Conservation (phyloP, 106 monocot species). For the Allium sativum region DNA sequence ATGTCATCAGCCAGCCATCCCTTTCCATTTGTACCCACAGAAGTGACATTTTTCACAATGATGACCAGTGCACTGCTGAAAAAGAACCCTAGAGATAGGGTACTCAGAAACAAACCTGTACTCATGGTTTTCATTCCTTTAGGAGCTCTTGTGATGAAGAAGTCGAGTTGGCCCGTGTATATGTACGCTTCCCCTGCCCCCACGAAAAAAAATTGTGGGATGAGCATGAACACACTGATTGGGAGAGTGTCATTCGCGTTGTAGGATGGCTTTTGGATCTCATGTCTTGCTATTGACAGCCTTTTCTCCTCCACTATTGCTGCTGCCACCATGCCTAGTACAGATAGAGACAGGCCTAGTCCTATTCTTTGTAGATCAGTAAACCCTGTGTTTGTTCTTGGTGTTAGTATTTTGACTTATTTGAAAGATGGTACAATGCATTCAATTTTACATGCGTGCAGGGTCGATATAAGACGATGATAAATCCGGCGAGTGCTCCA, state of each 20-base stretch:
- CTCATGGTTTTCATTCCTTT: slow-evolving; percentile 94
- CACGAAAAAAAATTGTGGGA: slow-evolving; percentile 82
- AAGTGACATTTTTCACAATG: slow-evolving; percentile 41
- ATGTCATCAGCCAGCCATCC: slow-evolving; percentile 69
- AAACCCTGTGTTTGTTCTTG: slow-evolving; percentile 20
- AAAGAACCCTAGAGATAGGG: slow-evolving; percentile 83
- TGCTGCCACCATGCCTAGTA: slow-evolving; percentile 43
- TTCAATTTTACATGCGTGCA: too few relatives aligned
- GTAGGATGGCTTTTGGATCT: too few relatives aligned
- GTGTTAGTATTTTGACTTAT: too few relatives aligned
- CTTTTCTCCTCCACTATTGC: slow-evolving; percentile 38
- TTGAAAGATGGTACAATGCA: too few relatives aligned
- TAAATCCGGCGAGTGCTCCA: too few relatives aligned
- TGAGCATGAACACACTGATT: slow-evolving; percentile 59
- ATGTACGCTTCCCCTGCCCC: slow-evolving; percentile 86
- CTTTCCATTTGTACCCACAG: slow-evolving; percentile 12
- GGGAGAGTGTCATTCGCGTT: slow-evolving; percentile 20
- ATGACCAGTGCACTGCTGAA: slow-evolving; percentile 62
- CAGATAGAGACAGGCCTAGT: slow-evolving; percentile 42
- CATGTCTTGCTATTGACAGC: slow-evolving; percentile 21
- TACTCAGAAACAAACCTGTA: slow-evolving; percentile 70
- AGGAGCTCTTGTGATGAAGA: slow-evolving; percentile 76
- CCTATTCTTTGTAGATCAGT: slow-evolving; percentile 52
- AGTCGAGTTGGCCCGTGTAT: slow-evolving; percentile 88
- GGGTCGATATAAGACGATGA: too few relatives aligned